These are phyloP conservation scores for Macrotyloma uniflorum DNA, from an alignment of 306 rosid genomes.

Conservation along the genomic window DNA sequence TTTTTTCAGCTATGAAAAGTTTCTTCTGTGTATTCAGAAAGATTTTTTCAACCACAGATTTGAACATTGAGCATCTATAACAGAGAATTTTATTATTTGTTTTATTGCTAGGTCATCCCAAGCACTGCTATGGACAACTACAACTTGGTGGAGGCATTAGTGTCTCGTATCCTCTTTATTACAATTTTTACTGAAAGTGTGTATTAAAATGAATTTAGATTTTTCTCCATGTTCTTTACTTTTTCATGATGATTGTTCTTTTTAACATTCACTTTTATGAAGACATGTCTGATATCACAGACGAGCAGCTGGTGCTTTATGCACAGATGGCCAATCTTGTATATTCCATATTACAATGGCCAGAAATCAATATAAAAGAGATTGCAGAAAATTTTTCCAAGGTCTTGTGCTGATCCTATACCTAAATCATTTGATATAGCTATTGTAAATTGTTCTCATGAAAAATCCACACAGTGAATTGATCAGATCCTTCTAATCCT, in stretches of 20 bases:
- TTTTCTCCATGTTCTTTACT: constrained; percentile 26
- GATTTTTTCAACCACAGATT: constrained; percentile 5
- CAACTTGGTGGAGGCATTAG: constrained; percentile 79
- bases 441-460: constrained; percentile 6
- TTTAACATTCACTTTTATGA: constrained; percentile 41
- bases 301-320: constrained; percentile 76
- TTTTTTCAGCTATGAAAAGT: constrained; percentile 12
- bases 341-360: constrained; percentile 68
- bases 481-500: constrained; percentile 41
- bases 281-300: constrained; percentile 78
- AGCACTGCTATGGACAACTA: constrained; percentile 66
- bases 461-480: constrained; percentile 17
- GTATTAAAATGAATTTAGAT: not conserved
- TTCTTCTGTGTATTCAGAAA: constrained; percentile 23
- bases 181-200: constrained; percentile 10
- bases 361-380: constrained; percentile 74
- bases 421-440: not conserved
- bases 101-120: constrained; percentile 66
- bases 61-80: not conserved
- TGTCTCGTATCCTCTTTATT: constrained; percentile 76
- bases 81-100: constrained; percentile 5
- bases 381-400: constrained; percentile 79
- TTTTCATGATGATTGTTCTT: constrained; percentile 43
- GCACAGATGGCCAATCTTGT: constrained; percentile 98
- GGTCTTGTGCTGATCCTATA: constrained; percentile 49